Percentiles rank a stretch among this genome's conserved stretches.
These are phyloP conservation scores for Eucalyptus marginata DNA, from an alignment of 345 rosid species.

Conservation along the genomic window DNA sequence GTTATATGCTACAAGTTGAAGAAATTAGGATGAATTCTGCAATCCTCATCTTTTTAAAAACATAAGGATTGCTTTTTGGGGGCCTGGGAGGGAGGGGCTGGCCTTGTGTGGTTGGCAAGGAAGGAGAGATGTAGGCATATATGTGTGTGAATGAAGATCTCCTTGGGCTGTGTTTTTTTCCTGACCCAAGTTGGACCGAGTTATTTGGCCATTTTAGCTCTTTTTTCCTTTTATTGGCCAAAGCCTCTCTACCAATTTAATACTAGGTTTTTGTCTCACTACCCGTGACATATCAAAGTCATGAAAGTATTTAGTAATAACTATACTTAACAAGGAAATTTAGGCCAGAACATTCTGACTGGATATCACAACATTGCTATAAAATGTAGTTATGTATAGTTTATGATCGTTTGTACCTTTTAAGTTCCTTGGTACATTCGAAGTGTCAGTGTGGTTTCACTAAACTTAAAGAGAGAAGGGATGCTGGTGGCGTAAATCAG, in stretches of 20 bases:
- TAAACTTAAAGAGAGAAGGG: neutral
- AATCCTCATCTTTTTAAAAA: neutral
- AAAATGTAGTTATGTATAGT: neutral
- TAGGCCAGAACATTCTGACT: neutral
- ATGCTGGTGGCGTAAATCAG: neutral
- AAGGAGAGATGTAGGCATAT: neutral
- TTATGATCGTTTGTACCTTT: neutral
- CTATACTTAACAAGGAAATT: neutral
- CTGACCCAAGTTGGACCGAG: neutral
- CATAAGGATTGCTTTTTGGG: neutral
- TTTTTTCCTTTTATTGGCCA: neutral
- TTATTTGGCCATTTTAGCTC: neutral
- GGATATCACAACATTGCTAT: neutral
- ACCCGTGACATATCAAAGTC: neutral
- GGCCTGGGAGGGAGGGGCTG: neutral
- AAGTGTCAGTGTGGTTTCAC: neutral
- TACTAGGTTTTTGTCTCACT: neutral
- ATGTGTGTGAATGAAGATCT: neutral
- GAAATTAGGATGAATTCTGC: neutral
- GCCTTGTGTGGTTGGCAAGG: neutral
- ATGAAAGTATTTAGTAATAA: neutral
- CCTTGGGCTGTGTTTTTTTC: neutral
- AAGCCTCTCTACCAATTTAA: neutral
- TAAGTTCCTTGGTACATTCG: neutral
- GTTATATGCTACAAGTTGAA: neutral